Conservation (phyloP, 2,329 filamentous ascomycete species). For the Epichloe uncinata region DNA sequence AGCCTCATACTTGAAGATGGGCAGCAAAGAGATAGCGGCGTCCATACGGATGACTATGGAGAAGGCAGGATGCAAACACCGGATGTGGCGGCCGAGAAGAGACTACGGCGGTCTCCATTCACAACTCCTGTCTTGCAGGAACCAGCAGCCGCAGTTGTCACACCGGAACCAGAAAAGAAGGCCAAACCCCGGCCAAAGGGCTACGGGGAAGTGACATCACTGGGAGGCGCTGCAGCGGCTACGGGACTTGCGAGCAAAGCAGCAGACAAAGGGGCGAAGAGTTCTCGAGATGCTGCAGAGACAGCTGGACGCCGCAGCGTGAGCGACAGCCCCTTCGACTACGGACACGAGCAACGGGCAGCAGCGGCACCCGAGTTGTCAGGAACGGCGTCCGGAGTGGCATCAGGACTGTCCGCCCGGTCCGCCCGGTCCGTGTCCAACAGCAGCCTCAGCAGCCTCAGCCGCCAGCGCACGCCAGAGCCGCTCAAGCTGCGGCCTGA, state of each 20-base stretch:
- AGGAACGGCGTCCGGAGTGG: slow-evolving; percentile 1
- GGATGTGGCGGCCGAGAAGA: slow-evolving; percentile 15
- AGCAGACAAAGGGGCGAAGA: background rate
- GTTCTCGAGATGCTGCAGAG: slow-evolving; percentile 6
- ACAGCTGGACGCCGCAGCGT: slow-evolving; percentile 2
- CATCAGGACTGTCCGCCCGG: slow-evolving; percentile 4
- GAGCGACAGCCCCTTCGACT: slow-evolving; percentile 4
- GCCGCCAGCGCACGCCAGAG: slow-evolving; percentile 38
- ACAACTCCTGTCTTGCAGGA: slow-evolving; percentile 28
- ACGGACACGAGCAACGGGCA: background rate
- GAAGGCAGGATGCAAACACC: slow-evolving; percentile 19
- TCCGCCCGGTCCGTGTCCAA: slow-evolving; percentile 35
- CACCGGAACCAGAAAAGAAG: slow-evolving; percentile 33
- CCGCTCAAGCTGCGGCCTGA: slow-evolving; percentile 45
- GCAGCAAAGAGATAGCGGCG: slow-evolving; percentile 39
- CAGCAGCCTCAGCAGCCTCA: slow-evolving; percentile 32
- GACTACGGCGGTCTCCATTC: slow-evolving; percentile 19
- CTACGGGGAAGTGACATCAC: slow-evolving; percentile 16
- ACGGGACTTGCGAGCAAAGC: background rate
- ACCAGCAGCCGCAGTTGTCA: slow-evolving; percentile 21
- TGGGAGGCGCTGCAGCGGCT: background rate
- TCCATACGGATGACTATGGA: slow-evolving; percentile 38
- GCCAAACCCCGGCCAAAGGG: slow-evolving; percentile 13
- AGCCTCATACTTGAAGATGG: slow-evolving; percentile 22
- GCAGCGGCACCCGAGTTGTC: slow-evolving; percentile 1